A percentile compares a stretch with the other conserved stretches of the same genome.
Evolutionary conservation across 352 stramenopile genomes (phyloP).

Genomic region (Phytophthora europaea): DNA sequence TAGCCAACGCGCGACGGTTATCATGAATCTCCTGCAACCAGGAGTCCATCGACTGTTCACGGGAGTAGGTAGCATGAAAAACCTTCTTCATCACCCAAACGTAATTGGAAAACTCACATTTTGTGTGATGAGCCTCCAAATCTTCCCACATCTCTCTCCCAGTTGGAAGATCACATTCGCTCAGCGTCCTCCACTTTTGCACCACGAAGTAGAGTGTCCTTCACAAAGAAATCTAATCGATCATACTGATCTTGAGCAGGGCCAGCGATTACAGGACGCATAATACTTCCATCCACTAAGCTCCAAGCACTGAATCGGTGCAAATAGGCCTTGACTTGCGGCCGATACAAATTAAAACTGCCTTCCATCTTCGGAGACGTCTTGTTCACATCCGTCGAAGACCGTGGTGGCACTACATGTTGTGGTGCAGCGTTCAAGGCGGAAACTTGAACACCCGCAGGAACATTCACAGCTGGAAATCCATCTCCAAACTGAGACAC

Average conservation of each 20-base stretch:
- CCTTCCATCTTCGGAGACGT: not conserved
- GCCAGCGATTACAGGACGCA: not conserved
- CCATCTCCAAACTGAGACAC: not conserved
- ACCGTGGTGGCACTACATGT: not conserved
- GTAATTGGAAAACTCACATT: not conserved
- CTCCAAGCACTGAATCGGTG: not conserved
- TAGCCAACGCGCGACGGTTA: not conserved
- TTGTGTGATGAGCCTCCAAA: not conserved
- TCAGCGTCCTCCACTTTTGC: not conserved
- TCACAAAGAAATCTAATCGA: not conserved
- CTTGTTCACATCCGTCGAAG: not conserved
- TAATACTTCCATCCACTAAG: not conserved
- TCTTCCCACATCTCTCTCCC: not conserved
- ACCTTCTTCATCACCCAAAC: not conserved
- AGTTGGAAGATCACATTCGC: not conserved
- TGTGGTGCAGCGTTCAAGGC: not conserved
- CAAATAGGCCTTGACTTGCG: not conserved
- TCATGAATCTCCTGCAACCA: slow-evolving; percentile 15
- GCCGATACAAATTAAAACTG: not conserved
- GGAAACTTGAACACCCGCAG: not conserved
- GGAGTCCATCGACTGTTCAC: slow-evolving; percentile 11
- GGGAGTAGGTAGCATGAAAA: not conserved
- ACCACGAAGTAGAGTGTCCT: not conserved
- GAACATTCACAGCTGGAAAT: not conserved
- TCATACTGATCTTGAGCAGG: not conserved